Conservation (phyloP, 1,139 yeast genomes). For the Pichia sp. region DNA sequence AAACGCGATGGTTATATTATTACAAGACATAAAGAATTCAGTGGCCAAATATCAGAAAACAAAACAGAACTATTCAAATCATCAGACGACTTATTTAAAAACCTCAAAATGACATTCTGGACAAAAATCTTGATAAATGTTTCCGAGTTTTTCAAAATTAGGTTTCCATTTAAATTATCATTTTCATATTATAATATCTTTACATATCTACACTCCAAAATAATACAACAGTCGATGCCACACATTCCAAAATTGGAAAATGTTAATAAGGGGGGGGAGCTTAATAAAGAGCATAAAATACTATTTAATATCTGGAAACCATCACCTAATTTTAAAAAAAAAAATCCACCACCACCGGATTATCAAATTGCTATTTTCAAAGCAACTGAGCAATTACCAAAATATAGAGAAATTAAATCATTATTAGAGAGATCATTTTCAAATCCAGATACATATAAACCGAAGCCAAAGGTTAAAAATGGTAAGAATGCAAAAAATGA, state of each 20-base stretch:
- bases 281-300: constrained; percentile 17
- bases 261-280: not conserved
- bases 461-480: constrained; percentile 10
- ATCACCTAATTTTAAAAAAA: constrained; percentile 59
- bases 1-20: constrained; percentile 79
- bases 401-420: constrained; percentile 34
- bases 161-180: constrained; percentile 13
- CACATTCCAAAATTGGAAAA: constrained; percentile 2
- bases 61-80: constrained; percentile 1
- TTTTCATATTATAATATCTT: constrained; percentile 17
- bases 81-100: constrained; percentile 3
- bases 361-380: constrained; percentile 61
- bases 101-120: constrained; percentile 13
- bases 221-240: constrained; percentile 6
- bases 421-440: constrained; percentile 29
- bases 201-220: constrained; percentile 14
- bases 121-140: constrained; percentile 7
- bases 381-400: constrained; percentile 49
- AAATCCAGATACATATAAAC: constrained; percentile 8
- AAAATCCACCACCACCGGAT: constrained; percentile 65
- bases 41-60: constrained; percentile 3
- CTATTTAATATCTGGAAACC: constrained; percentile 85
- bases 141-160: constrained; percentile 7
- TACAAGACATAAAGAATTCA: constrained; percentile 26
- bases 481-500: constrained; percentile 26